Evolutionary conservation across 1,284 basidiomycete species (phyloP).

Genomic region (Ustilago tritici): DNA sequence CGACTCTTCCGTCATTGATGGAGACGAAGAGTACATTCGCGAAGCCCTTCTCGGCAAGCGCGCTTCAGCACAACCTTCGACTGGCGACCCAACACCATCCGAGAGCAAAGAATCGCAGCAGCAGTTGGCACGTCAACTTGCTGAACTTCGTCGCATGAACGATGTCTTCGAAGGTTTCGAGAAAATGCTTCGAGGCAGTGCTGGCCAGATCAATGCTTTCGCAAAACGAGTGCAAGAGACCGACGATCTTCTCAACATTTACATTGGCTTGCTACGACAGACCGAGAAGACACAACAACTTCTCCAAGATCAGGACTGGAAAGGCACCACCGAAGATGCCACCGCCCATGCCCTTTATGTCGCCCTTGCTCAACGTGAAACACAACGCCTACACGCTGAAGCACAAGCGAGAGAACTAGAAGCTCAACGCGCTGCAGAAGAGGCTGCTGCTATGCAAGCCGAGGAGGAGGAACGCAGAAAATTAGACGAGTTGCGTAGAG

Average conservation of each 20-base stretch:
- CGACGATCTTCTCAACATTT: constrained; percentile 61
- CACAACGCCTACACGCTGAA: constrained; percentile 40
- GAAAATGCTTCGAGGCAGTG: constrained; percentile 50
- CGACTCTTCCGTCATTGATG: constrained; percentile 5
- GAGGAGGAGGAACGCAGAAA: constrained; percentile 29
- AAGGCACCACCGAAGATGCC: constrained; percentile 59
- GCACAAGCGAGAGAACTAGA: constrained; percentile 37
- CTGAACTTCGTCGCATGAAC: constrained; percentile 61
- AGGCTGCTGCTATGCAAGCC: constrained; percentile 16
- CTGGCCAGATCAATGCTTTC: constrained; percentile 64
- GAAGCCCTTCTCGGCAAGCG: constrained; percentile 47
- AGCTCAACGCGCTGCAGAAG: constrained; percentile 30
- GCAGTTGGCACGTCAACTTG: constrained; percentile 54
- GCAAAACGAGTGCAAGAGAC: constrained; percentile 56
- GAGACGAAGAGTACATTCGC: constrained; percentile 54
- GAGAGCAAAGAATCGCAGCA: constrained; percentile 54
- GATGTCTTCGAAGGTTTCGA: constrained; percentile 65
- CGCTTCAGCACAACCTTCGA: constrained; percentile 30
- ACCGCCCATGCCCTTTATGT: constrained; percentile 43
- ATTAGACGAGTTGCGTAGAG: constrained; percentile 17
- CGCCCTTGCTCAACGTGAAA: constrained; percentile 50
- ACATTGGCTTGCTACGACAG: constrained; percentile 61
- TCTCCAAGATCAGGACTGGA: constrained; percentile 60
- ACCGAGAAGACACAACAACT: constrained; percentile 61
- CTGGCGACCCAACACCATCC: constrained; percentile 28